These are phyloP conservation scores for Cryptosporidium bovis DNA, from an alignment of 169 alveolate genomes.

Conservation along the genomic window DNA sequence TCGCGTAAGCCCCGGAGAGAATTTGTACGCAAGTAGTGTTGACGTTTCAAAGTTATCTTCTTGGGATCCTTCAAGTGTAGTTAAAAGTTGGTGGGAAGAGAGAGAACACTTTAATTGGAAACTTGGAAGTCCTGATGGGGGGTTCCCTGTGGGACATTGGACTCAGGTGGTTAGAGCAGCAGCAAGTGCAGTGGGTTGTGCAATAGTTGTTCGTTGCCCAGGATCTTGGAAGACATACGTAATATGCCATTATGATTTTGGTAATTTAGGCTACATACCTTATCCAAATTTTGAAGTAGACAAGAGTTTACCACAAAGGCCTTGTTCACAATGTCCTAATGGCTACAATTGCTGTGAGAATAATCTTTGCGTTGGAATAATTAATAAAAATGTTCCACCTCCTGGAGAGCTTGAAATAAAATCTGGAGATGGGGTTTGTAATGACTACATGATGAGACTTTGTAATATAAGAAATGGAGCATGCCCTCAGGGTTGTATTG, in stretches of 20 bases:
- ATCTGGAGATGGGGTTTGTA: constrained; percentile 32
- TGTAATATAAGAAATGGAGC: constrained; percentile 73
- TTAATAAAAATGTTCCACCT: constrained; percentile 64
- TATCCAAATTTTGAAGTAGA: constrained; percentile 68
- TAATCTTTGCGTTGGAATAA: constrained; percentile 70
- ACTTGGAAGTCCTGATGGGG: constrained; percentile 73
- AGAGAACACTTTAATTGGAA: constrained; percentile 78
- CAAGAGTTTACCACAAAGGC: constrained; percentile 56
- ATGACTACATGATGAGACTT: constrained; percentile 67
- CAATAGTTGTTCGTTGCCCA: constrained; percentile 78
- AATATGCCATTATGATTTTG: constrained; percentile 79
- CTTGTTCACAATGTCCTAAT: constrained; percentile 73
- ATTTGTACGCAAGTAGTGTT: constrained; percentile 76
- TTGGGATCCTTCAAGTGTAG: constrained; percentile 78
- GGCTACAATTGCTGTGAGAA: constrained; percentile 73
- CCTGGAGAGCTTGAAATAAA: constrained; percentile 43
- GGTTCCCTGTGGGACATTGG: constrained; percentile 79
- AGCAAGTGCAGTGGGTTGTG: constrained; percentile 80
- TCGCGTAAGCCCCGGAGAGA: constrained; percentile 80
- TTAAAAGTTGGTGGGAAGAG: constrained; percentile 81
- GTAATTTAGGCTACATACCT: constrained; percentile 77
- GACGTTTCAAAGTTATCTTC: constrained; percentile 75
- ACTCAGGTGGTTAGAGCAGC: constrained; percentile 80
- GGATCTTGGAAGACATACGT: constrained; percentile 78
- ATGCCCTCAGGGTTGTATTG: constrained; percentile 63